Base-by-base conservation (phyloP, 2,329 filamentous ascomycete species). In the Grosmannia clavigera region DNA sequence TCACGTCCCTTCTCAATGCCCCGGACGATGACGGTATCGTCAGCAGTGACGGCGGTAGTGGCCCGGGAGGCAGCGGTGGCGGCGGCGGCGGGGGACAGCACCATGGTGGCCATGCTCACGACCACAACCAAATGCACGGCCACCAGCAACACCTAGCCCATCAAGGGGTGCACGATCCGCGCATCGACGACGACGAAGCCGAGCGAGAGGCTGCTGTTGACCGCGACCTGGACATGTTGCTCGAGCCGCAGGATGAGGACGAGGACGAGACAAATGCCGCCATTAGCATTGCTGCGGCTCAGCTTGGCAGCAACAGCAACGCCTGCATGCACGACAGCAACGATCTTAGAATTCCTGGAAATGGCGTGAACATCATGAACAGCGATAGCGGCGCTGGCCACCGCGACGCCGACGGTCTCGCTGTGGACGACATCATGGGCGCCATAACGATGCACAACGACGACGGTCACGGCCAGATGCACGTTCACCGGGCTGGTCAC, bases 1-100 rank as follows among this genome's bases (percentile, higher is more conserved):
- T 83, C 65, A 79, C 82, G 60, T 78, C 78, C 0, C 69, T 83
- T 2, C 75, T 83, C 3, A 75, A 78, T 65, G 78, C 76, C 1
- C 74, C 75, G 0, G 76, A 75, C 61, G 75, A 64, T 31, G 64
- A 65, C 50, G 63, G 60, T 11, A 31, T 62, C 12, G 61, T 61
- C 33, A 57, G 54, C n/a, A 53, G 60, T 29, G 60, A 61, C 54
- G 43, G 53, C 16, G 51, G 57, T 3, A 46, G 48, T 10, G 46
- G 50, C 12, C 33, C 61, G 2, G 27, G 38, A 14, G 29, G 60
- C 19, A 33, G 58, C 9, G 48, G 59, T 3, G 31, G 29, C 4
- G 29, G 58, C 16, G 52, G 38, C 7, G 40, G 22, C 9, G 29
- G 51, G 2, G 53, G 55, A 5, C 35, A 52, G 14, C 43, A 35